phyloP scores from a whole-genome alignment of 805 yeast genomes.

The Clavispora fructus region DNA sequence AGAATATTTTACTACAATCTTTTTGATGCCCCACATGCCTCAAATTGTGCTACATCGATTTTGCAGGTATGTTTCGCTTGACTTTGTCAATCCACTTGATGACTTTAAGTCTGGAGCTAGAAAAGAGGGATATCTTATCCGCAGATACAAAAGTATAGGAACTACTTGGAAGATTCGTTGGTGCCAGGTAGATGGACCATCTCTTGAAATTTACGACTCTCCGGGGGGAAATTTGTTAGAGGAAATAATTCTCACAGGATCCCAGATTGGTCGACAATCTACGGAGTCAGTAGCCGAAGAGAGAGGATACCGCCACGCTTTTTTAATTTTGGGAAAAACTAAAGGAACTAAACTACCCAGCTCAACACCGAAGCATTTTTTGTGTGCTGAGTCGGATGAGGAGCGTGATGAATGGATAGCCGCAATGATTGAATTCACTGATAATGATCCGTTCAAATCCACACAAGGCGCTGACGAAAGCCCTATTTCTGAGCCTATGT shows the following conservation, averaged over 20 bases:
- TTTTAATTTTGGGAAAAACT: slow-evolving; percentile 47
- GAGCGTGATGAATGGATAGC: slow-evolving; percentile 75
- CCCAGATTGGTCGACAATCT: slow-evolving; percentile 54
- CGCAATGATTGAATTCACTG: slow-evolving; percentile 30
- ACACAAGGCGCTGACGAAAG: neutral
- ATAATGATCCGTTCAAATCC: slow-evolving; percentile 12
- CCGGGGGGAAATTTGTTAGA: slow-evolving; percentile 55
- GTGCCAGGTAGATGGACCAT: slow-evolving; percentile 60
- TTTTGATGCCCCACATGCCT: slow-evolving; percentile 55
- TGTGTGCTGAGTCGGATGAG: slow-evolving; percentile 74
- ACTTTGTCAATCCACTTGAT: slow-evolving; percentile 57
- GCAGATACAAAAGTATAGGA: slow-evolving; percentile 62
- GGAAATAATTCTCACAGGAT: slow-evolving; percentile 41
- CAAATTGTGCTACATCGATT: slow-evolving; percentile 45
- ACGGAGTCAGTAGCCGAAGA: slow-evolving; percentile 38
- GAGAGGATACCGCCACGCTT: slow-evolving; percentile 55
- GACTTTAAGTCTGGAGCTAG: slow-evolving; percentile 47
- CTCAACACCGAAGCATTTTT: slow-evolving; percentile 47
- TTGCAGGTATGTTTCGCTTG: slow-evolving; percentile 63
- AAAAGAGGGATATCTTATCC: slow-evolving; percentile 61
- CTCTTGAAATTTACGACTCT: slow-evolving; percentile 50
- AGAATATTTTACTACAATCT: slow-evolving; percentile 54
- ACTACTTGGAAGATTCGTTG: slow-evolving; percentile 63
- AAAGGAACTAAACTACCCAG: slow-evolving; percentile 28
- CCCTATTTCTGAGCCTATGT: neutral